phyloP scores from a whole-genome alignment of 208 protist genomes.

The Wallacemonas sp. region DNA sequence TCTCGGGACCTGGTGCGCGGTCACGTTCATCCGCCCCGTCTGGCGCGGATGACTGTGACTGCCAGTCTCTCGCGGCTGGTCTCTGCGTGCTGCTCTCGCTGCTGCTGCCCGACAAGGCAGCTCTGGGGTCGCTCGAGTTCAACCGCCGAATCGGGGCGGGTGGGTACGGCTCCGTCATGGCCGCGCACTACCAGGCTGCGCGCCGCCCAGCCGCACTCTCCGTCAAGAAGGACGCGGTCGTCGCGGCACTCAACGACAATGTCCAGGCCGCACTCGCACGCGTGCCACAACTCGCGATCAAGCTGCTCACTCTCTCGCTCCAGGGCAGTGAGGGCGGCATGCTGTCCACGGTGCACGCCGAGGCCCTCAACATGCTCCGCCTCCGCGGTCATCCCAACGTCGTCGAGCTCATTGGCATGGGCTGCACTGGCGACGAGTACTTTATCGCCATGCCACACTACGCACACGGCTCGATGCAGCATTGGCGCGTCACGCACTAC shows the following conservation, averaged over 20 bases:
- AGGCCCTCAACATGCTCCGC: constrained; percentile 68
- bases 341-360: constrained; percentile 66
- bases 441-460: constrained; percentile 74
- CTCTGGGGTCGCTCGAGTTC: constrained; percentile 28
- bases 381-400: constrained; percentile 66
- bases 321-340: constrained; percentile 51
- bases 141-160: constrained; percentile 62
- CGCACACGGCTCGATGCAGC: constrained; percentile 52
- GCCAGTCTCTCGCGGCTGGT: constrained; percentile 32
- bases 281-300: constrained; percentile 47
- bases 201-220: background rate
- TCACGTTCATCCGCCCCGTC: too few species aligned
- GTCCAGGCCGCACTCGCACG: constrained; percentile 16
- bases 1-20: too few species aligned
- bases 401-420: constrained; percentile 59
- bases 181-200: constrained; percentile 17
- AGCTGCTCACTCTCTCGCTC: constrained; percentile 57
- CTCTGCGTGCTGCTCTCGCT: constrained; percentile 63
- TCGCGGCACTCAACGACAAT: background rate
- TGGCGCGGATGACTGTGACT: background rate
- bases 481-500: constrained; percentile 65
- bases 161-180: constrained; percentile 67
- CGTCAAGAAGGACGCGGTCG: background rate
- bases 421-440: constrained; percentile 68
- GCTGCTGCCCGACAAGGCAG: constrained; percentile 37